Conservation (phyloP, 164 flowering plant species). For the Magnolia changhungtana region DNA sequence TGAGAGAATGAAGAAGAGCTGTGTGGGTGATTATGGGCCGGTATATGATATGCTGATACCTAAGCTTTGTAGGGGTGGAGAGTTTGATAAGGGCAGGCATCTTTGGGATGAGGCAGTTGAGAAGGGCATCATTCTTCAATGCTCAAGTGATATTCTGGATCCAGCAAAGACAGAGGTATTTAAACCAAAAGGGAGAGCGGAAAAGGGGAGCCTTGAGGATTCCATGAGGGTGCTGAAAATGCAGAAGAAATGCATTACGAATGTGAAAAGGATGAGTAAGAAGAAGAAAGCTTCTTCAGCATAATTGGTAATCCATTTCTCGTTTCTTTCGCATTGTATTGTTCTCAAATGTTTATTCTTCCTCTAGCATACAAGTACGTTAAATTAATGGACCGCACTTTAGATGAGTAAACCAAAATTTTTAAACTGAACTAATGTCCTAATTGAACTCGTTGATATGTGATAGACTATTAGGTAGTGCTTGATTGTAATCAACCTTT, state of each 20-base stretch:
- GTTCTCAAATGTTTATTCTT: not conserved
- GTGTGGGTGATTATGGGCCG: slow-evolving; percentile 53
- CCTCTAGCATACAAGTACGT: too few relatives aligned
- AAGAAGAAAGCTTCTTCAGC: slow-evolving; percentile 10
- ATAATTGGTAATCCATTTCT: not conserved
- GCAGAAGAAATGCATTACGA: not conserved
- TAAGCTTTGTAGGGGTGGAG: slow-evolving; percentile 66
- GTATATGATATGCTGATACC: slow-evolving; percentile 75
- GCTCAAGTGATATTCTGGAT: slow-evolving; percentile 53
- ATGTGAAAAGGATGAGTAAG: not conserved
- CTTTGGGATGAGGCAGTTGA: slow-evolving; percentile 72
- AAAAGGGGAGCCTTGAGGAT: slow-evolving; percentile 20
- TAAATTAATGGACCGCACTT: not conserved
- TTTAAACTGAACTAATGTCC: too few relatives aligned
- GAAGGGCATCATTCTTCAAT: slow-evolving; percentile 46
- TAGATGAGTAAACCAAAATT: too few relatives aligned
- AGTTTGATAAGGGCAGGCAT: slow-evolving; percentile 62
- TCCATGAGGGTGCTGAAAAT: not conserved
- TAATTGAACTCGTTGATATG: too few relatives aligned
- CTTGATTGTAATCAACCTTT: too few relatives aligned
- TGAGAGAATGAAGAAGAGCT: slow-evolving; percentile 52
- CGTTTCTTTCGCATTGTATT: not conserved
- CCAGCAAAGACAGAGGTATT: slow-evolving; percentile 56
- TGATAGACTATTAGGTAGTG: too few relatives aligned
- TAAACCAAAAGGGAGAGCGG: slow-evolving; percentile 37